phyloP scores from a whole-genome alignment of 345 rosid species.

The Arabis hirsuta region DNA sequence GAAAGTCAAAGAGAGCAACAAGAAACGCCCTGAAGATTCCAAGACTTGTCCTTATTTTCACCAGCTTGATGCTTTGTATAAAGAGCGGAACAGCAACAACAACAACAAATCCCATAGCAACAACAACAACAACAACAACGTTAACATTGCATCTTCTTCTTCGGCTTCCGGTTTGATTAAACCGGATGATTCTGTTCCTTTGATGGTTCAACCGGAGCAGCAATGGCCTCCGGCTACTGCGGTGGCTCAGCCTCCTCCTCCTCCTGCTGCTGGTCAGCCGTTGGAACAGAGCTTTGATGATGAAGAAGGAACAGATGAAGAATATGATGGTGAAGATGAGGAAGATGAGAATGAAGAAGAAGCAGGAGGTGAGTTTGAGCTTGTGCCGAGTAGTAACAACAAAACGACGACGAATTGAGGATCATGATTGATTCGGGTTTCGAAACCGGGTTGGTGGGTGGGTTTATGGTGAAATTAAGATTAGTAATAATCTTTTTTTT shows the following conservation, averaged over 20 bases:
- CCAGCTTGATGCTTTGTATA: slow-evolving; percentile 69
- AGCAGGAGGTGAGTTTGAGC: slow-evolving; percentile 53
- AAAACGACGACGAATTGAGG: slow-evolving; percentile 33
- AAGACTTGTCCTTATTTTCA: slow-evolving; percentile 83
- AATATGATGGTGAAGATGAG: slow-evolving; percentile 32
- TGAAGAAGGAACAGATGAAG: slow-evolving; percentile 48
- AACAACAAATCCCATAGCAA: slow-evolving; percentile 40
- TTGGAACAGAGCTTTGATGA: slow-evolving; percentile 41
- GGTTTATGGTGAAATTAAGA: slow-evolving; percentile 8
- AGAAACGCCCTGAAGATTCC: slow-evolving; percentile 73
- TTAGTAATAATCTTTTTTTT: slow-evolving; percentile 22
- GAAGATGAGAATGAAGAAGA: slow-evolving; percentile 58
- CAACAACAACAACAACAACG: slow-evolving; percentile 19
- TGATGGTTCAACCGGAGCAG: slow-evolving; percentile 72
- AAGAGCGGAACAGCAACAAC: slow-evolving; percentile 38
- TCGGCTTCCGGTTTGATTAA: slow-evolving; percentile 43
- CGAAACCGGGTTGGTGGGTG: slow-evolving; percentile 19
- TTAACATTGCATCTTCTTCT: slow-evolving; percentile 30
- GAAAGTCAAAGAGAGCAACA: slow-evolving; percentile 80
- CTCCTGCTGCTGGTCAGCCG: slow-evolving; percentile 17
- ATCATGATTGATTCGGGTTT: neutral
- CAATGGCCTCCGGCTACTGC: slow-evolving; percentile 64
- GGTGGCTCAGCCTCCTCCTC: slow-evolving; percentile 1
- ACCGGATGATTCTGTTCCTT: slow-evolving; percentile 55
- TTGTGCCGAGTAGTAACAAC: slow-evolving; percentile 52